Percentiles rank a stretch among this genome's conserved stretches.
Evolutionary conservation across 2,329 filamentous ascomycete species (phyloP).

Genomic region (Arachnomyces sp.): DNA sequence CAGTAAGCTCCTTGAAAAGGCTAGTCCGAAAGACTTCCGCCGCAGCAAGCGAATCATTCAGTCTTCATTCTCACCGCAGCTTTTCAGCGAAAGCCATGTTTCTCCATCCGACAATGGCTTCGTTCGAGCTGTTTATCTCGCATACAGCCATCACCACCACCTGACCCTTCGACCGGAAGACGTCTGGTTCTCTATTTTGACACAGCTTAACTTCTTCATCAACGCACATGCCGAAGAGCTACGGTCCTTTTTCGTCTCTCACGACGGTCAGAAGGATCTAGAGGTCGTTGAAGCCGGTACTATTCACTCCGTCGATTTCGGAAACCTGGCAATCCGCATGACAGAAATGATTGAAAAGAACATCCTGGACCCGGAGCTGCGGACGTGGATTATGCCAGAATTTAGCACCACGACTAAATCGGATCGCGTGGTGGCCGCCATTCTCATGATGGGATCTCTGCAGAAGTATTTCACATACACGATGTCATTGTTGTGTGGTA

Average conservation of each 20-base stretch:
- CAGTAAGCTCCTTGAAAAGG: too few species aligned
- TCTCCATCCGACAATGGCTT: too few species aligned
- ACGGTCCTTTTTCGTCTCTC: conserved; percentile 35
- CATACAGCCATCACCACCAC: conserved; percentile 30
- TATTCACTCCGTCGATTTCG: conserved; percentile 19
- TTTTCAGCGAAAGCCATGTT: too few species aligned
- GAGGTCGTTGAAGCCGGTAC: conserved; percentile 13
- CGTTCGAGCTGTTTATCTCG: neutral
- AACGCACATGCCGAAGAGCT: conserved; percentile 42
- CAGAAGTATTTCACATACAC: conserved; percentile 43
- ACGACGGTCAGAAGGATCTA: conserved; percentile 39
- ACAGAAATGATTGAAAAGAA: conserved; percentile 33
- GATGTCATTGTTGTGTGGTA: conserved; percentile 32
- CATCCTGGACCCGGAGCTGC: conserved; percentile 35
- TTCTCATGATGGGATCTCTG: conserved; percentile 47
- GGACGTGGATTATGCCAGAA: conserved; percentile 44
- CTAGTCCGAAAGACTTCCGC: too few species aligned
- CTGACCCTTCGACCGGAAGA: conserved; percentile 46
- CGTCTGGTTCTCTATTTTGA: conserved; percentile 46
- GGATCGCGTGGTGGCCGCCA: conserved; percentile 38
- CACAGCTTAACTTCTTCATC: conserved; percentile 42
- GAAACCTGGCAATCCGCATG: conserved; percentile 31
- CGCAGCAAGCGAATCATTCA: too few species aligned
- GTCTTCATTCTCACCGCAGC: too few species aligned
- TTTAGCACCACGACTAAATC: conserved; percentile 45